Percentiles rank a stretch among this genome's conserved stretches.
These are phyloP conservation scores for Aureobasidium sp. DNA, from an alignment of 2,329 filamentous ascomycete genomes.

Conservation along the genomic window DNA sequence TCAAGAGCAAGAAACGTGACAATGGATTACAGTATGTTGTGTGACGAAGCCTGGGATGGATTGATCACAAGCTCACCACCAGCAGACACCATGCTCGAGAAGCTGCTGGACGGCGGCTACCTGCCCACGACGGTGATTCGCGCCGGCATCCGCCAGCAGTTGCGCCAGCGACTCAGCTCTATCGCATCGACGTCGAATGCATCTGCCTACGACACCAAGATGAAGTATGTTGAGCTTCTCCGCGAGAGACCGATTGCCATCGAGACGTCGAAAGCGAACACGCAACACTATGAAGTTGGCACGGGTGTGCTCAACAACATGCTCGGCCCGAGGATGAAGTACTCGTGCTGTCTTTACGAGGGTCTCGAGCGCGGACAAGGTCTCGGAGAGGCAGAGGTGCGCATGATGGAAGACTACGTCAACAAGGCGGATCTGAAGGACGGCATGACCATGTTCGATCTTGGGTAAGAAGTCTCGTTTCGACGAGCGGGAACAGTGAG, in stretches of 20 bases:
- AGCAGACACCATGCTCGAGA: conserved; percentile 40
- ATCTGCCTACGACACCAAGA: conserved; percentile 52
- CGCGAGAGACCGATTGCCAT: conserved; percentile 59
- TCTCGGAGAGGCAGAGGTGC: conserved; percentile 47
- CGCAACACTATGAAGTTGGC: conserved; percentile 67
- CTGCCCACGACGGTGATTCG: conserved; percentile 56
- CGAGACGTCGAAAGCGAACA: conserved; percentile 57
- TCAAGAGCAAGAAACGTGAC: not conserved
- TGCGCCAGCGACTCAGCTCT: conserved; percentile 51
- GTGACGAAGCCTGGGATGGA: not conserved
- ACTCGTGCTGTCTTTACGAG: conserved; percentile 60
- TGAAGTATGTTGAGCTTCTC: conserved; percentile 56
- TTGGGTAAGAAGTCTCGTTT: conserved; percentile 42
- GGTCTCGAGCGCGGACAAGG: conserved; percentile 46
- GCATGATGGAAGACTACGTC: conserved; percentile 59
- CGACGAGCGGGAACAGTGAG: not conserved
- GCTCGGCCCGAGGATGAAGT: conserved; percentile 66
- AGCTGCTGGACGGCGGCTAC: conserved; percentile 58
- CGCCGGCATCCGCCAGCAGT: conserved; percentile 58
- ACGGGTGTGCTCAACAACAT: conserved; percentile 56
- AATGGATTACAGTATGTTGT: conserved; percentile 13
- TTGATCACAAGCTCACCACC: not conserved
- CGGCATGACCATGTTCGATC: conserved; percentile 56
- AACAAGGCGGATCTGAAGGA: conserved; percentile 53
- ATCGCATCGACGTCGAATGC: conserved; percentile 50